Percentiles rank a stretch among this genome's conserved stretches.
Evolutionary conservation across 768 basidiomycete species (phyloP).

Genomic region (Auricularia cornea): DNA sequence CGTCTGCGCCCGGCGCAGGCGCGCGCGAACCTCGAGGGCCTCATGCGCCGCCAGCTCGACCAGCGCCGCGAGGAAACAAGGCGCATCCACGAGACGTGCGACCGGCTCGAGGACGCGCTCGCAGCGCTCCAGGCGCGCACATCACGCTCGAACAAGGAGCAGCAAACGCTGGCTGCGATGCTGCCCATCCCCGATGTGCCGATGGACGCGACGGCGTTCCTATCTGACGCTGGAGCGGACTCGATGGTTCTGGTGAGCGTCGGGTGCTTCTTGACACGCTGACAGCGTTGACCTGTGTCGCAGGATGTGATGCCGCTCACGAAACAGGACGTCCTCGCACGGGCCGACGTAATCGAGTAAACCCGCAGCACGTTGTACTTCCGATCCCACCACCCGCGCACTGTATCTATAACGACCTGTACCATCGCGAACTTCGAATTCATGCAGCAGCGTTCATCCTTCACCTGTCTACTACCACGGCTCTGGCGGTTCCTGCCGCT

Average conservation of each 20-base stretch:
- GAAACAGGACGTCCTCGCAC: neutral
- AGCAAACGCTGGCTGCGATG: neutral
- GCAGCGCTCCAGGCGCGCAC: neutral
- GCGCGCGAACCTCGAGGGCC: slow-evolving; percentile 66
- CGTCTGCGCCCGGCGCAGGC: slow-evolving; percentile 80
- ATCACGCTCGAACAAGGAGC: neutral
- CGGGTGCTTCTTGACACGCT: neutral
- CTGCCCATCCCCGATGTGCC: neutral
- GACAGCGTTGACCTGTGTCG: neutral
- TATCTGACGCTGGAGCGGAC: neutral
- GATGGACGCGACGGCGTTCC: no score
- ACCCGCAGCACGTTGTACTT: no score
- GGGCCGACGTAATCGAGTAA: neutral
- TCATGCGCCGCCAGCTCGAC: slow-evolving; percentile 76
- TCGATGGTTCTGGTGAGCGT: neutral
- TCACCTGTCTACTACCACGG: no score
- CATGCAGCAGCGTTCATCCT: no score
- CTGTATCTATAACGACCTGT: no score
- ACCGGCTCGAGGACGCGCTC: neutral
- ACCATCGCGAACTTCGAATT: no score
- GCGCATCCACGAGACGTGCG: slow-evolving; percentile 36
- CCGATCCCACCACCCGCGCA: no score
- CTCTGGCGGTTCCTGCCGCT: no score
- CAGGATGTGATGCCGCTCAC: neutral
- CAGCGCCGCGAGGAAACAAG: slow-evolving; percentile 64